Conservation (phyloP, 495 filamentous ascomycete species). For the Aspergillus diversus region DNA sequence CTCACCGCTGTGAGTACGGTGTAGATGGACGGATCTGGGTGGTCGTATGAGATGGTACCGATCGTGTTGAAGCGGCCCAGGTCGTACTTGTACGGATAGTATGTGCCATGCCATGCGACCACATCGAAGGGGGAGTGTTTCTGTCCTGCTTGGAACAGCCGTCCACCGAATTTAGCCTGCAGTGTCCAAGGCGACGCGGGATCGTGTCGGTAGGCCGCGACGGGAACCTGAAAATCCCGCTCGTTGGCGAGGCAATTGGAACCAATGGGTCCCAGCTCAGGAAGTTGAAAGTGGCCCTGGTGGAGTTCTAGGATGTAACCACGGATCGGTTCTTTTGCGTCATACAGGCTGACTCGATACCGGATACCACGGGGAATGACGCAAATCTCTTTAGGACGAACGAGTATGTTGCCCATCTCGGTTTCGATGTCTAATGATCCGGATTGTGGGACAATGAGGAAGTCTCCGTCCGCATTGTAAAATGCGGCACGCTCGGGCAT, state of each 20-base stretch:
- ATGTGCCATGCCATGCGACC: constrained; percentile 77
- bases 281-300: constrained; percentile 80
- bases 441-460: constrained; percentile 83
- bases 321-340: constrained; percentile 58
- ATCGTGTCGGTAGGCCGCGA: constrained; percentile 61
- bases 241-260: constrained; percentile 85
- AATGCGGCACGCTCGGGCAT: constrained; percentile 75
- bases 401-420: constrained; percentile 76
- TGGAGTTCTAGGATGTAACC: constrained; percentile 90
- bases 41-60: constrained; percentile 73
- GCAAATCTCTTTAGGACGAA: constrained; percentile 86
- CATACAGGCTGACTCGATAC: constrained; percentile 71
- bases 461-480: constrained; percentile 87
- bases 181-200: constrained; percentile 56
- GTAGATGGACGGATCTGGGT: constrained; percentile 82
- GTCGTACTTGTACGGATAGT: constrained; percentile 89
- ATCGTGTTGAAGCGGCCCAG: constrained; percentile 79
- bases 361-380: constrained; percentile 85
- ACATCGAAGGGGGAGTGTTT: constrained; percentile 80
- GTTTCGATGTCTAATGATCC: constrained; percentile 85
- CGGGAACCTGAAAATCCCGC: constrained; percentile 84
- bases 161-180: constrained; percentile 76
- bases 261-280: constrained; percentile 88
- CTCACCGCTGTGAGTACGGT: constrained; percentile 73
- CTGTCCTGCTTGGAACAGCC: constrained; percentile 74